A percentile compares a stretch with the other conserved stretches of the same genome.
Evolutionary conservation across 345 rosid species (phyloP).

Genomic region (Adansonia digitata): DNA sequence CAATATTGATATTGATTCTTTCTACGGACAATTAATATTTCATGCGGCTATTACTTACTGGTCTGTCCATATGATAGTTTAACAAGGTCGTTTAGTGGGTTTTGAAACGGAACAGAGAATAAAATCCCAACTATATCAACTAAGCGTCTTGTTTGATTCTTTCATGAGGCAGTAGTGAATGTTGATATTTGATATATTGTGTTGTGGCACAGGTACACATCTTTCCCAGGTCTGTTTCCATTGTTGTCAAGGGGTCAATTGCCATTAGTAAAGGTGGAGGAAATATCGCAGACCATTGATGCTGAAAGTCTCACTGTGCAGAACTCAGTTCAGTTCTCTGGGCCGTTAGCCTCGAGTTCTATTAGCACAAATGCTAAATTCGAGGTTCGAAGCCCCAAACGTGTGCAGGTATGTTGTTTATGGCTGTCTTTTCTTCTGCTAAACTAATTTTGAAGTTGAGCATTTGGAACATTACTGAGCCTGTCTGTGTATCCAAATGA

Average conservation of each 20-base stretch:
- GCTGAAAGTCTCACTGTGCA: slow-evolving; percentile 73
- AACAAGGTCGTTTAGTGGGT: background rate
- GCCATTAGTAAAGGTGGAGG: slow-evolving; percentile 70
- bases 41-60: background rate
- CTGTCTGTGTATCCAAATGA: background rate
- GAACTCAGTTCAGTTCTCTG: slow-evolving; percentile 68
- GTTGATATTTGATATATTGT: background rate
- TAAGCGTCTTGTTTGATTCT: background rate
- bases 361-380: slow-evolving; percentile 83
- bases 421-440: background rate
- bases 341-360: slow-evolving; percentile 76
- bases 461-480: background rate
- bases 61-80: background rate
- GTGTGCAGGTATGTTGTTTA: slow-evolving; percentile 61
- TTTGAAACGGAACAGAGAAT: background rate
- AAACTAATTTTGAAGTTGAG: background rate
- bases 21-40: no score
- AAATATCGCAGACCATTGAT: slow-evolving; percentile 89
- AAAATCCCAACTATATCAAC: background rate
- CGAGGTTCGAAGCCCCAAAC: slow-evolving; percentile 82
- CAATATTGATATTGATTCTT: no score
- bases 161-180: background rate
- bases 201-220: slow-evolving; percentile 59
- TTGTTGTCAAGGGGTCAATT: slow-evolving; percentile 61
- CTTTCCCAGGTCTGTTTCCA: slow-evolving; percentile 73